Conservation (phyloP, 805 yeast species). For the Dipodascopsis uninucleata region DNA sequence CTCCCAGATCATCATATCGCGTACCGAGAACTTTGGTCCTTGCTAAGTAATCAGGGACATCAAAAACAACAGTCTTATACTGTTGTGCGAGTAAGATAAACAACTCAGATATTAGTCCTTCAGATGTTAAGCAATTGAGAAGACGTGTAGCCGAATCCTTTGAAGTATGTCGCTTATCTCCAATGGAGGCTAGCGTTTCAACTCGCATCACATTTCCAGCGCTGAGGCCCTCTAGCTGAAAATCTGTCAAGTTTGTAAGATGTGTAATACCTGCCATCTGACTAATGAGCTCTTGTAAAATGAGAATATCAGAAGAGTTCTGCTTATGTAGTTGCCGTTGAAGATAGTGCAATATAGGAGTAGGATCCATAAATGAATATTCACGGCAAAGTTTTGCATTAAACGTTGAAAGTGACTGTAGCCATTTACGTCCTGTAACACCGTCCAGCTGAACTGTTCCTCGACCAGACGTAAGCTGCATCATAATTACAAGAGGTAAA, state of each 20-base stretch:
- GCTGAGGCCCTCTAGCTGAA: constrained; percentile 62
- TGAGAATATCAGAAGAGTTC: constrained; percentile 56
- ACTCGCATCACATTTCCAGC: constrained; percentile 58
- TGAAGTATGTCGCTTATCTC: constrained; percentile 53
- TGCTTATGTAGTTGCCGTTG: constrained; percentile 60
- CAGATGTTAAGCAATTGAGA: constrained; percentile 44
- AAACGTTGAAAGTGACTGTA: constrained; percentile 72
- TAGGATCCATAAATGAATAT: constrained; percentile 54
- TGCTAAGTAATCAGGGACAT: constrained; percentile 33
- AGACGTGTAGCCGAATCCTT: constrained; percentile 49
- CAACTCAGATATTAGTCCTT: constrained; percentile 53
- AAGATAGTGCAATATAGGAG: constrained; percentile 58
- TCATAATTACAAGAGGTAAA: constrained; percentile 65
- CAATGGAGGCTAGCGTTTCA: constrained; percentile 44
- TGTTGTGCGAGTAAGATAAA: constrained; percentile 56
- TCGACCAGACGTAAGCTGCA: constrained; percentile 68
- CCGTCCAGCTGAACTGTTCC: constrained; percentile 72
- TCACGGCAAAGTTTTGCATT: constrained; percentile 65
- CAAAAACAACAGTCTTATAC: constrained; percentile 40
- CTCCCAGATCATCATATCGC: constrained; percentile 65
- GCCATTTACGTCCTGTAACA: constrained; percentile 75
- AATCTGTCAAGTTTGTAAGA: constrained; percentile 59
- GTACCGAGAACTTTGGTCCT: constrained; percentile 71
- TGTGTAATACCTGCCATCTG: constrained; percentile 79
- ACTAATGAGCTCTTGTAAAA: constrained; percentile 62